Conservation (phyloP, 768 basidiomycete species). For the Termitomyces eurrhizus region DNA sequence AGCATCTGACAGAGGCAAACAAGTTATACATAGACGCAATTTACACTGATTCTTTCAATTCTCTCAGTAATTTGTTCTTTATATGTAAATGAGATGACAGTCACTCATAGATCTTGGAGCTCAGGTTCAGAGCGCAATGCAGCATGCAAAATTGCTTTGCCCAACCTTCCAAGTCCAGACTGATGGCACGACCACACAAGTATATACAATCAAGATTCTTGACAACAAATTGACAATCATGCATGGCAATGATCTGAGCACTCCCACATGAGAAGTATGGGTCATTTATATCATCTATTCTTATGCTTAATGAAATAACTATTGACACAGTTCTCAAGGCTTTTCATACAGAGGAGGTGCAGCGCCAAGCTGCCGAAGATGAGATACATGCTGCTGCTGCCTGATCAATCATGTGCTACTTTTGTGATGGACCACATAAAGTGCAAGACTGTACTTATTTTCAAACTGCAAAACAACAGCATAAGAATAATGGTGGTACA, state of each 20-base stretch:
- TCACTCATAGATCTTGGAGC: no score
- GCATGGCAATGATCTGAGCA: conserved; percentile 3
- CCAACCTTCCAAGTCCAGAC: no score
- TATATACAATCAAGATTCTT: conserved; percentile 3
- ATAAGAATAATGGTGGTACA: no score
- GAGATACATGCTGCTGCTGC: neutral
- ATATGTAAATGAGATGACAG: no score
- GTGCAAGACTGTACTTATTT: neutral
- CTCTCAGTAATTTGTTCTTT: no score
- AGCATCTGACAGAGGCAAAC: no score
- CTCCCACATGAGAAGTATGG: neutral
- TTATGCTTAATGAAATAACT: neutral
- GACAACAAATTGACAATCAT: conserved; percentile 1
- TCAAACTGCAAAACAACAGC: neutral
- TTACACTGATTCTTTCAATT: no score
- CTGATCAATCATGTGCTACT: neutral
- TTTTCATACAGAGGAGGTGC: neutral
- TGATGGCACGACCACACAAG: no score
- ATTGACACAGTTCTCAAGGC: neutral
- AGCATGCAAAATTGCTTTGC: no score
- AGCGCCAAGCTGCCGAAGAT: neutral
- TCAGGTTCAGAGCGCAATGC: no score
- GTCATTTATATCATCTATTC: neutral
- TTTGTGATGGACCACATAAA: neutral
- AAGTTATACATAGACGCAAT: no score